Base-by-base conservation (phyloP, 2,329 filamentous ascomycete species). In the Colletotrichum agaves region DNA sequence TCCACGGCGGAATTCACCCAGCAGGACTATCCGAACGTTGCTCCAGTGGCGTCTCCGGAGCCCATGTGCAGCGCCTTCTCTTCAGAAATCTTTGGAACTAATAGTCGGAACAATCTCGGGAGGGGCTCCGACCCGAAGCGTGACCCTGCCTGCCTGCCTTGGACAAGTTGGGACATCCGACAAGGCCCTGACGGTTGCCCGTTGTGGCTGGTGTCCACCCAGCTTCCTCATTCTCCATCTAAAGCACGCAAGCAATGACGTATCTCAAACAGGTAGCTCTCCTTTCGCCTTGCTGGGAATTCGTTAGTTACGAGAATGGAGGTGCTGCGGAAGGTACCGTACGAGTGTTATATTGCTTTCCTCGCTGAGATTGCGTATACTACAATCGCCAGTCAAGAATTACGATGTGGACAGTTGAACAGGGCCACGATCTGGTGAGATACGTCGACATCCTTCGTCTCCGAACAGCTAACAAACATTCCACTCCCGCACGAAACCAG, bases 211-310 rank as follows among this genome's bases (percentile, higher is more conserved):
- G 52, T 66, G 58, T 23, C 11, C 21, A 13, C 46, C 47, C 47
- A 31, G 37, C 27, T 63, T 64, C 37, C 64, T 64, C 64, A 67
- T 67, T 52, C 61, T 19, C 47, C 41, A 35, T 64, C 41, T 5
- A 17, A 27, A 68, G 53, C 65, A 68, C 65, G 55, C 65, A 64
- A 68, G 61, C 47, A 55, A 47, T 67, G 53, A 64, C 61, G 65
- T 60, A 64, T 49, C 53, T 55, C 64, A 39, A 39, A 23, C 37
- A 23, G 21, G 12, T 44, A 27, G 46, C 50, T 60, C 63, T 44
- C 23, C 23, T 27, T 6, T 27, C 23, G 23, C 5, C 1, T 27
- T 27, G 23, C 1, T 27, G 23, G 23, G 5, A 27, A 27, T 27
- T 27, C 23, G 4, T 57, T 19, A 33, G n/a, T 15, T 17, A n/a